phyloP scores from a whole-genome alignment of 179 eudicot genomes.

The Carnegiea gigantea region DNA sequence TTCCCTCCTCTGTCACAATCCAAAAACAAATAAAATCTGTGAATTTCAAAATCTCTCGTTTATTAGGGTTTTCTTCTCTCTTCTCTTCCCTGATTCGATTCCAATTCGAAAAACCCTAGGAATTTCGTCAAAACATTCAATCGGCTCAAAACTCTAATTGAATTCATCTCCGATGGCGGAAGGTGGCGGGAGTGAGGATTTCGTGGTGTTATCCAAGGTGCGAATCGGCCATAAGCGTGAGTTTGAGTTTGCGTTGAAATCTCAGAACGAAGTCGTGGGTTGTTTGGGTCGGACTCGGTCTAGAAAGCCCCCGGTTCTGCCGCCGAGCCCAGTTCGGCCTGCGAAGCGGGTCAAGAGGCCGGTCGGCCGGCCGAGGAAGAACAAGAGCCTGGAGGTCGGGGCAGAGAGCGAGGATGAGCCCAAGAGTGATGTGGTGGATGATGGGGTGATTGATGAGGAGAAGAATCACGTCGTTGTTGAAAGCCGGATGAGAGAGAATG shows the following conservation, averaged over 20 bases:
- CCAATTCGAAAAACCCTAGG: background rate
- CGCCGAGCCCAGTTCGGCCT: conserved; percentile 8
- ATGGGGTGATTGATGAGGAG: conserved; percentile 42
- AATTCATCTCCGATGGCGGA: conserved; percentile 34
- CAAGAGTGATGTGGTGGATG: conserved; percentile 52
- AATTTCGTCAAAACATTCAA: background rate
- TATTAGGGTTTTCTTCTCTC: conserved; percentile 14
- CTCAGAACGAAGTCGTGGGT: conserved; percentile 40
- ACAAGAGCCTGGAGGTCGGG: background rate
- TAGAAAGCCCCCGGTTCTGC: conserved; percentile 19
- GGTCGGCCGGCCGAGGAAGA: conserved; percentile 14
- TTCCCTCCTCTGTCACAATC: background rate
- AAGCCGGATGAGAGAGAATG: conserved; percentile 26
- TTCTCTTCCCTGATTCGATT: background rate
- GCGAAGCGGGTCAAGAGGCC: conserved; percentile 15
- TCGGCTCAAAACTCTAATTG: background rate
- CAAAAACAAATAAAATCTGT: background rate
- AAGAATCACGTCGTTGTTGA: conserved; percentile 22
- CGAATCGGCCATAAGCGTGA: conserved; percentile 51
- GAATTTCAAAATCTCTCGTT: background rate
- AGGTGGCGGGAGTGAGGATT: conserved; percentile 30
- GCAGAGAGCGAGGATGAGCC: conserved; percentile 32
- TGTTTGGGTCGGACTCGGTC: conserved; percentile 40
- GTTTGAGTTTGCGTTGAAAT: conserved; percentile 45
- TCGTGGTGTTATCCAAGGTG: conserved; percentile 40